A percentile compares a stretch with the other conserved stretches of the same genome.
phyloP scores from a whole-genome alignment of 2,329 filamentous ascomycete species.

The Aaosphaeria pasadenensis region DNA sequence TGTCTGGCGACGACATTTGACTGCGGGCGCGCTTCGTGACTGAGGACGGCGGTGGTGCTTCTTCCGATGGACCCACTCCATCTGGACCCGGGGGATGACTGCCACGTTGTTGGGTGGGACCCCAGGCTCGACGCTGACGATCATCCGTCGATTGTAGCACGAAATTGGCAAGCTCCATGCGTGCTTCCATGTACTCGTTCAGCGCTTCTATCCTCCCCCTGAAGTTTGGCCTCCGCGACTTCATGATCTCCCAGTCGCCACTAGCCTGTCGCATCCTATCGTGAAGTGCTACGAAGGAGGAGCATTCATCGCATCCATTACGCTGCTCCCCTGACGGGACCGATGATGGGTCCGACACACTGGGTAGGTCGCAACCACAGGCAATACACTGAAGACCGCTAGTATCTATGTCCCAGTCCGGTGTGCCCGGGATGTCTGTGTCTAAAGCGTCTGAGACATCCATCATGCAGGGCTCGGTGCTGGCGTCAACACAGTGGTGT shows the following conservation, averaged over 20 bases:
- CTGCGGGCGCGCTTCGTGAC: too few relatives aligned
- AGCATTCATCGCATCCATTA: constrained; percentile 14
- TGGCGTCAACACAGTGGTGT: not conserved
- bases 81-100: not conserved
- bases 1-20: not conserved
- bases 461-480: not conserved
- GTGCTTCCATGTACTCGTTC: constrained; percentile 9
- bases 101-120: not conserved
- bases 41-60: not conserved
- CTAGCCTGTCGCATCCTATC: constrained; percentile 11
- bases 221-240: constrained; percentile 11
- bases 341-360: not conserved
- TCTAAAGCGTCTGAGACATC: too few relatives aligned
- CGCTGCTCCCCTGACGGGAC: not conserved
- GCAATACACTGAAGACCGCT: not conserved
- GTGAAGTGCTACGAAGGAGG: constrained; percentile 12
- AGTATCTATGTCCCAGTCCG: not conserved
- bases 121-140: constrained; percentile 10
- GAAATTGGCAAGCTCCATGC: constrained; percentile 23
- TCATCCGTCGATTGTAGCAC: constrained; percentile 6
- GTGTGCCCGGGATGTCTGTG: not conserved
- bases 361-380: not conserved
- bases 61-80: not conserved
- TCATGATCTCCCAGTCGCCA: constrained; percentile 8
- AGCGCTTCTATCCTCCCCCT: constrained; percentile 11